Evolutionary conservation across 306 rosid species (phyloP).

Genomic region (Cajanus cajan): DNA sequence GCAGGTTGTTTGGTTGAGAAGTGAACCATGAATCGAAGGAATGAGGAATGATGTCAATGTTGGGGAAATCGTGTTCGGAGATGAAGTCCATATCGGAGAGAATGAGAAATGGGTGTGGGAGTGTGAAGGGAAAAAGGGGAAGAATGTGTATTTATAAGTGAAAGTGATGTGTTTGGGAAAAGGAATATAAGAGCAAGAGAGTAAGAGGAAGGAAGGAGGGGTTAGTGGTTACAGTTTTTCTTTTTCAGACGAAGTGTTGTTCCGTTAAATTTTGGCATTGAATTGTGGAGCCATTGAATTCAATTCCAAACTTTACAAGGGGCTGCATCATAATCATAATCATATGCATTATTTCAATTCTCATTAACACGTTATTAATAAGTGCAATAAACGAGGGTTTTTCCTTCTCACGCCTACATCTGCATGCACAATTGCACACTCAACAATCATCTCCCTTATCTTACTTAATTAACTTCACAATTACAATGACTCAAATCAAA

Average conservation of each 20-base stretch:
- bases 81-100: constrained; percentile 38
- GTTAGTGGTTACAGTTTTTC: constrained; percentile 50
- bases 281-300: constrained; percentile 35
- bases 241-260: constrained; percentile 20
- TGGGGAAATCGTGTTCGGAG: constrained; percentile 25
- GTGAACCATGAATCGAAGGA: constrained; percentile 24
- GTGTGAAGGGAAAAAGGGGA: neutral
- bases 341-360: constrained; percentile 16
- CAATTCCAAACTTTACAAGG: constrained; percentile 32
- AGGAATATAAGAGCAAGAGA: neutral
- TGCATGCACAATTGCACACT: neutral
- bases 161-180: constrained; percentile 28
- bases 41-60: constrained; percentile 35
- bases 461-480: too few relatives aligned
- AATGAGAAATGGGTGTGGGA: neutral
- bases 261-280: constrained; percentile 28
- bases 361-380: constrained; percentile 18
- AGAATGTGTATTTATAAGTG: neutral
- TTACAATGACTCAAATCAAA: neutral
- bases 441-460: too few relatives aligned
- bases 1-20: neutral
- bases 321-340: constrained; percentile 34
- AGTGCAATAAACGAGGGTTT: neutral
- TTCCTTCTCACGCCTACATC: neutral
- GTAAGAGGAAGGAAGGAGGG: neutral